Evolutionary conservation across 2,329 filamentous ascomycete genomes (phyloP), one percentile per base, ranked within the genome.

Genomic region (Hypomyces rosellus): DNA sequence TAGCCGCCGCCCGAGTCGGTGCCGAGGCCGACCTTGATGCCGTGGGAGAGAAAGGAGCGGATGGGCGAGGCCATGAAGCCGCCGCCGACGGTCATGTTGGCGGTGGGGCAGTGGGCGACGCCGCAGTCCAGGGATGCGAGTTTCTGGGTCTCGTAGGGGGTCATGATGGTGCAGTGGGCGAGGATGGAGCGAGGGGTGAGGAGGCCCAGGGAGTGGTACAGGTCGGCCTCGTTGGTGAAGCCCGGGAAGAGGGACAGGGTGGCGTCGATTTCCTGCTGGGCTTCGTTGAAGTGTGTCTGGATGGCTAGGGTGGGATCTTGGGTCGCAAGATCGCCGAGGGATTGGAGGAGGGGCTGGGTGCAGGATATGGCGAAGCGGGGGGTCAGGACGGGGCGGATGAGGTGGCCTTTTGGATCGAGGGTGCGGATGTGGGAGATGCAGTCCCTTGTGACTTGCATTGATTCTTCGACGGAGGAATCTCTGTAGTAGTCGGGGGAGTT

Each of bases 231-330:
- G 48, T 71, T 80, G 2, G 60, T 56, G 45, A 81, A 81, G 1
- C 71, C 63, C 0, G 80, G 80, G 56, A 84, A 85, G 2, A 86
- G 65, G 1, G 69, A 62, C 7, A 63, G 65, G 0, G 82, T 85
- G 16, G 75, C 73, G 1, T 68, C 55, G 48, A 83, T 79, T 61
- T 86, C 82, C 52, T 82, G 75, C 57, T 74, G 69, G 0, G 82
- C 80, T 59, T 86, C 82, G 62, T 84, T 80, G 68, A 86, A 85
- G 61, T 86, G 83, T 3, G 82, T 85, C 64, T 86, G 82, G 33
- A 87, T 77, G 0, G 78, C 71, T 16, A 85, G 60, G 1, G 71
- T 62, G 0, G 68, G 67, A 50, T 84, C 70, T 9, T 68, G 56
- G 3, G 58, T 56, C 0, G 77, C 76, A 20, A 86, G 73, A 2